Evolutionary conservation across 2,329 filamentous ascomycete species (phyloP).

Genomic region (Aspergillus floridensis): DNA sequence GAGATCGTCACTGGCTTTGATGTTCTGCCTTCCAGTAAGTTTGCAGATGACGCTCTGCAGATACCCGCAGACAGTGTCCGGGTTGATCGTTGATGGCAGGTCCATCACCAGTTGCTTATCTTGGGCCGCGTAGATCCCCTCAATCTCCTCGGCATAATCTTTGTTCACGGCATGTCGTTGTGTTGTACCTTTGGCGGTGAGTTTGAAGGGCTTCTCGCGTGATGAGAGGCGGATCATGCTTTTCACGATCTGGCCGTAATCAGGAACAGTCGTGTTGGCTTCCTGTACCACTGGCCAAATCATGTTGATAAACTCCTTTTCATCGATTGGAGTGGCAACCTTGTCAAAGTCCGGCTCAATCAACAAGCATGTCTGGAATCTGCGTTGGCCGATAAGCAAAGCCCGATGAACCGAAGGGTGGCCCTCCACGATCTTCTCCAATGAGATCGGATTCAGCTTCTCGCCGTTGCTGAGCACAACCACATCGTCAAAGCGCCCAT

Average conservation of each 20-base stretch:
- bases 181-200: conserved; percentile 48
- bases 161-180: conserved; percentile 42
- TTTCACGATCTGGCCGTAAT: conserved; percentile 44
- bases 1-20: conserved; percentile 18
- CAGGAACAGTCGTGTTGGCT: conserved; percentile 42
- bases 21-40: conserved; percentile 9
- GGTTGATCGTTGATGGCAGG: conserved; percentile 5
- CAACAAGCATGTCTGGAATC: conserved; percentile 38
- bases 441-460: conserved; percentile 45
- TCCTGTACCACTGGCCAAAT: conserved; percentile 47
- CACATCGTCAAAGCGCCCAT: conserved; percentile 38
- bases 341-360: conserved; percentile 32
- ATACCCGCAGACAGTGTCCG: conserved; percentile 10
- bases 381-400: conserved; percentile 37
- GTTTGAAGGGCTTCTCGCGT: conserved; percentile 44
- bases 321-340: background rate
- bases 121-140: conserved; percentile 40
- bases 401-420: conserved; percentile 33
- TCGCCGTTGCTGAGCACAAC: conserved; percentile 46
- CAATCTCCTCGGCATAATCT: conserved; percentile 48
- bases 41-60: conserved; percentile 9
- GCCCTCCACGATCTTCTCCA: conserved; percentile 37
- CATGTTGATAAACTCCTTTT: conserved; percentile 34
- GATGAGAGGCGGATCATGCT: conserved; percentile 44
- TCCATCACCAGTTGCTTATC: background rate